Evolutionary conservation across 352 stramenopile species (phyloP).

Genomic region (Pythium biforme): DNA sequence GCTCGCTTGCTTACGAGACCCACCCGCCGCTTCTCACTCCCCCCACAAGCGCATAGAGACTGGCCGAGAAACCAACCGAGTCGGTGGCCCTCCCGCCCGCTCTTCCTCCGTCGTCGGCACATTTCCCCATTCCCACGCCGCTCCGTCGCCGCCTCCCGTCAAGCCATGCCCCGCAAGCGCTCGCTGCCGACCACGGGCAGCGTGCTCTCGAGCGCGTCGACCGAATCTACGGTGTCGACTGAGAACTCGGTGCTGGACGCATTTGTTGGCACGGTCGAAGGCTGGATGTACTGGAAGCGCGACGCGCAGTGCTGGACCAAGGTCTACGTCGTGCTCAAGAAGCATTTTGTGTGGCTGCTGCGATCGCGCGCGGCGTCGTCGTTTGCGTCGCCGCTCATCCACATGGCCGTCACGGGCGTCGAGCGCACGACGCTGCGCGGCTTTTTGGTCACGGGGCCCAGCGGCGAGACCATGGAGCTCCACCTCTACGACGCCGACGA

Average conservation of each 20-base stretch:
- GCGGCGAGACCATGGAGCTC: slow-evolving; percentile 72
- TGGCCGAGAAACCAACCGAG: background rate
- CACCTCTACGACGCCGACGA: slow-evolving; percentile 64
- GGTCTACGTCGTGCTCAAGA: slow-evolving; percentile 65
- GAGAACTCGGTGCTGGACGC: slow-evolving; percentile 35
- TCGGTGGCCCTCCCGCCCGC: background rate
- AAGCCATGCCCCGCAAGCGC: slow-evolving; percentile 31
- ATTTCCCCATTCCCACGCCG: background rate
- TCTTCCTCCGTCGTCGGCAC: background rate
- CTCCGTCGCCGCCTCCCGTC: too few relatives aligned
- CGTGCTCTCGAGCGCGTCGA: slow-evolving; percentile 45
- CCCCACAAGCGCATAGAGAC: background rate
- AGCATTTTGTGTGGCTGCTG: slow-evolving; percentile 70
- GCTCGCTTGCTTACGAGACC: background rate
- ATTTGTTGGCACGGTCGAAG: slow-evolving; percentile 33
- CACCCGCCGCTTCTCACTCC: background rate
- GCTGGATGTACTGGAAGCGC: slow-evolving; percentile 81
- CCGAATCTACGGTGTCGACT: slow-evolving; percentile 33
- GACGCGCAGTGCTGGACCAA: slow-evolving; percentile 69
- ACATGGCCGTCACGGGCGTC: slow-evolving; percentile 63
- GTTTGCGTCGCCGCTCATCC: slow-evolving; percentile 47
- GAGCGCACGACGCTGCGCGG: slow-evolving; percentile 45
- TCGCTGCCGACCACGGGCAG: slow-evolving; percentile 27
- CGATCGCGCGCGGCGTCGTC: slow-evolving; percentile 34
- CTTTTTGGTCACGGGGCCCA: slow-evolving; percentile 46